Conservation (phyloP, 352 stramenopile species). For the Phytophthora melonis region DNA sequence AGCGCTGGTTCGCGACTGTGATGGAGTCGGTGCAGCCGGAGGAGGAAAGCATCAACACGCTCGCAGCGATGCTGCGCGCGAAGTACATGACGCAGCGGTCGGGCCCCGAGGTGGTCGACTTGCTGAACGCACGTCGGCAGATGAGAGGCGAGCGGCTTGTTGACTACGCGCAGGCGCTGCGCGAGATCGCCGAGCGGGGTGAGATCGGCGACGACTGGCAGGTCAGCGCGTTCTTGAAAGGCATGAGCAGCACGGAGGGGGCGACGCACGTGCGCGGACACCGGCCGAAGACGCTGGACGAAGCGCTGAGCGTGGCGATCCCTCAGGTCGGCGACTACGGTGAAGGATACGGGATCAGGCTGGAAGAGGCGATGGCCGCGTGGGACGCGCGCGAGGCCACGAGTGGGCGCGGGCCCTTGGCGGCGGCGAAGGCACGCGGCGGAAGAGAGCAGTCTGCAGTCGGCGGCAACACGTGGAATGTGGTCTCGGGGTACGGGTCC, state of each 20-base stretch:
- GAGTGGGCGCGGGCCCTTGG: no score
- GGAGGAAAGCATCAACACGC: background rate
- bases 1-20: background rate
- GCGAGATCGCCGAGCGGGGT: background rate
- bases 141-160: background rate
- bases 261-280: background rate
- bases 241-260: no score
- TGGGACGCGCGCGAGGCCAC: background rate
- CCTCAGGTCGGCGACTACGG: background rate
- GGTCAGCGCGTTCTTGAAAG: no score
- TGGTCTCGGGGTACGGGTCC: background rate
- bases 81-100: background rate
- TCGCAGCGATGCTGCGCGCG: background rate
- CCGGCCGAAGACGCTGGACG: background rate
- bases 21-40: background rate
- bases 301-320: background rate
- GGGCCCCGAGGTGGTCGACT: background rate
- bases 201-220: background rate
- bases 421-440: no score
- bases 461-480: background rate
- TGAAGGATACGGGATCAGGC: background rate
- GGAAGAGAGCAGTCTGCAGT: background rate
- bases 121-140: background rate
- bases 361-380: background rate
- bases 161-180: background rate